These are phyloP conservation scores for Annulohypoxylon nitens DNA, from an alignment of 495 filamentous ascomycete genomes.

Conservation along the genomic window DNA sequence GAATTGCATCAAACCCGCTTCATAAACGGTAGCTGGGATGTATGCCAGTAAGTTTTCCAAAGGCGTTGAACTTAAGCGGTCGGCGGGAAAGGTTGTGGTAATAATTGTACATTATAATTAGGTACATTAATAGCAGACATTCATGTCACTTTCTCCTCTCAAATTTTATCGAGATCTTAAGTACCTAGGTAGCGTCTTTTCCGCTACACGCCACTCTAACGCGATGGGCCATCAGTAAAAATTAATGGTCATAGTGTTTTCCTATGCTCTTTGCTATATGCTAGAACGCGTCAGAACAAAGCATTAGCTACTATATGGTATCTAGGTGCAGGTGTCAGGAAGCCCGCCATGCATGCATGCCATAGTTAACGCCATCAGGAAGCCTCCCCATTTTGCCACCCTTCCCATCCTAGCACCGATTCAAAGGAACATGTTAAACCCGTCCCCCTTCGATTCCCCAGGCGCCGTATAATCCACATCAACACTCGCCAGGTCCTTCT, in stretches of 20 bases:
- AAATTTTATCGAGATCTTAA: too few species aligned
- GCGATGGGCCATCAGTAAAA: neutral
- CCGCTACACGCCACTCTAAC: too few species aligned
- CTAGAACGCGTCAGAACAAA: neutral
- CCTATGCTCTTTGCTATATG: neutral
- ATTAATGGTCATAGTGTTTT: neutral
- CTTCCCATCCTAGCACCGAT: neutral
- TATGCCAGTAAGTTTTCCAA: slow-evolving; percentile 24
- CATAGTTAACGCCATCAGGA: neutral
- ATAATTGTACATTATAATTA: neutral
- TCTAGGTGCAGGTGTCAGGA: neutral
- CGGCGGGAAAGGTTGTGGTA: neutral
- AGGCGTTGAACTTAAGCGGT: neutral
- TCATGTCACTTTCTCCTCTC: neutral
- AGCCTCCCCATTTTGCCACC: neutral
- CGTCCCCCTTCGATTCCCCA: slow-evolving; percentile 45
- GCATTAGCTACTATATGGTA: neutral
- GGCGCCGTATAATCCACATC: slow-evolving; percentile 54
- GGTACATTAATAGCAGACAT: neutral
- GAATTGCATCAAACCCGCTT: slow-evolving; percentile 34
- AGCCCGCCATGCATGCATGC: neutral
- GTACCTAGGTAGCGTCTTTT: neutral
- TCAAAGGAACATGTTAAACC: slow-evolving; percentile 52
- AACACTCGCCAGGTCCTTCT: slow-evolving; percentile 51
- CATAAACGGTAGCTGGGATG: slow-evolving; percentile 43